Conservation (phyloP, 768 basidiomycete genomes). For the Boletus pseudopeckii region DNA sequence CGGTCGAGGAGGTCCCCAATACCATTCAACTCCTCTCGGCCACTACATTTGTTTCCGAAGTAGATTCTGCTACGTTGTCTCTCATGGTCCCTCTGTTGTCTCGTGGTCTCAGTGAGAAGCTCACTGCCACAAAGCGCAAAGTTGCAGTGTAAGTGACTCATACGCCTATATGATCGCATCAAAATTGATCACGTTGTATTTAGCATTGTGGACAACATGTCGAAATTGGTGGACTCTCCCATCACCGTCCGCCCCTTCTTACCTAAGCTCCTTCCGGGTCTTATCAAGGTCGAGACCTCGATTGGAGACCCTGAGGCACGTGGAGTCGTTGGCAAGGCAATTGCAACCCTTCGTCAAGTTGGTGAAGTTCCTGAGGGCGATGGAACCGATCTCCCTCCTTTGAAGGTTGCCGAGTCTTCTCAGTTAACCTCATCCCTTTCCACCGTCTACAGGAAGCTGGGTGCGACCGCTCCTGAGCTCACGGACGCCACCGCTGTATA, state of each 20-base stretch:
- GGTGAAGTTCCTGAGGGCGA: conserved; percentile 85
- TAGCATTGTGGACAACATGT: conserved; percentile 97
- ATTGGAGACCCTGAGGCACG: conserved; percentile 99
- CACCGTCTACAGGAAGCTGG: conserved; percentile 83
- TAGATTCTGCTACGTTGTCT: conserved; percentile 94
- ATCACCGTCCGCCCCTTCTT: conserved; percentile 96
- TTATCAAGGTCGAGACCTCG: conserved; percentile 91
- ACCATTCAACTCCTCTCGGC: conserved; percentile 94
- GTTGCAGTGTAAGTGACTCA: conserved; percentile 80
- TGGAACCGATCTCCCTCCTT: conserved; percentile 86
- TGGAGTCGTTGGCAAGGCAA: conserved; percentile 85
- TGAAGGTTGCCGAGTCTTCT: conserved; percentile 71
- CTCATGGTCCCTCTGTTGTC: conserved; percentile 95
- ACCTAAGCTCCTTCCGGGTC: conserved; percentile 90
- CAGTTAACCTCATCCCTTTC: conserved; percentile 64
- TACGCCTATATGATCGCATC: conserved; percentile 7
- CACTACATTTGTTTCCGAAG: conserved; percentile 99
- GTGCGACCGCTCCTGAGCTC: conserved; percentile 52
- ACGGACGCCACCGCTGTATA: conserved; percentile 64
- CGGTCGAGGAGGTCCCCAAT: conserved; percentile 97
- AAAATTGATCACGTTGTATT: conserved; percentile 19
- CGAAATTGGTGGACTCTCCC: conserved; percentile 94
- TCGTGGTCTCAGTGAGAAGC: conserved; percentile 91
- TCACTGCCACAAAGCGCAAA: conserved; percentile 95
- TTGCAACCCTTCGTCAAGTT: conserved; percentile 92